phyloP scores from a whole-genome alignment of 108 stramenopile species.

The Asterionellopsis glacialis region DNA sequence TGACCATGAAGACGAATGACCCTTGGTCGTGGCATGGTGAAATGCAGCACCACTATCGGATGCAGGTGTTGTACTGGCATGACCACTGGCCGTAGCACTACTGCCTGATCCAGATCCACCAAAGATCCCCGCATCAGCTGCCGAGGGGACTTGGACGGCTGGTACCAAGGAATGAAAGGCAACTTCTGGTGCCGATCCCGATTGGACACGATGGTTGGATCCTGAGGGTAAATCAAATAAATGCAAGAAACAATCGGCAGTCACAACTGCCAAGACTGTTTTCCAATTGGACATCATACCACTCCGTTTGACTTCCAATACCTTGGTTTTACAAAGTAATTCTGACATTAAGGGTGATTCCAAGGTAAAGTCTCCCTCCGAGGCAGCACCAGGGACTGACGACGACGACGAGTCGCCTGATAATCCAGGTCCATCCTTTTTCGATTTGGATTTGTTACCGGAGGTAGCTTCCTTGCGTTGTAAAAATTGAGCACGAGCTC shows the following conservation, averaged over 20 bases:
- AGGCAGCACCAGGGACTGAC: slow-evolving; percentile 15
- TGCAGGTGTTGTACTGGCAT: too few relatives aligned
- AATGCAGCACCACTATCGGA: too few relatives aligned
- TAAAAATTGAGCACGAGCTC: slow-evolving; percentile 42
- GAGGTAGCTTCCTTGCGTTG: slow-evolving; percentile 36
- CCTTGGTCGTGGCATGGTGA: too few relatives aligned
- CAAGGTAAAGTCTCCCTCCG: slow-evolving; percentile 39
- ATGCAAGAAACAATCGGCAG: slow-evolving; percentile 69
- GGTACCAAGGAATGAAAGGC: slow-evolving; percentile 71
- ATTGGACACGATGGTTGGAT: slow-evolving; percentile 29
- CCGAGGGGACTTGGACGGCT: slow-evolving; percentile 54
- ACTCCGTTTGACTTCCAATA: slow-evolving; percentile 49
- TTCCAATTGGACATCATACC: slow-evolving; percentile 65
- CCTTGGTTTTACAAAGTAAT: slow-evolving; percentile 63
- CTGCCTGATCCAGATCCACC: slow-evolving; percentile 35
- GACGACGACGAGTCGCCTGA: too few relatives aligned
- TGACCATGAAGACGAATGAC: too few relatives aligned
- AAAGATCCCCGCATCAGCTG: slow-evolving; percentile 17
- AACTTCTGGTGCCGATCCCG: slow-evolving; percentile 66
- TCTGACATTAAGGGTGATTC: slow-evolving; percentile 66
- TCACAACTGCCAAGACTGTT: slow-evolving; percentile 55
- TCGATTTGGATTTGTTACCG: slow-evolving; percentile 20
- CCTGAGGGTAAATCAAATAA: slow-evolving; percentile 62
- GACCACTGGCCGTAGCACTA: too few relatives aligned
- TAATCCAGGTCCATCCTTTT: slow-evolving; percentile 25